Base-by-base conservation (phyloP, 306 rosid species). In the Sechiopsis laciniata region DNA sequence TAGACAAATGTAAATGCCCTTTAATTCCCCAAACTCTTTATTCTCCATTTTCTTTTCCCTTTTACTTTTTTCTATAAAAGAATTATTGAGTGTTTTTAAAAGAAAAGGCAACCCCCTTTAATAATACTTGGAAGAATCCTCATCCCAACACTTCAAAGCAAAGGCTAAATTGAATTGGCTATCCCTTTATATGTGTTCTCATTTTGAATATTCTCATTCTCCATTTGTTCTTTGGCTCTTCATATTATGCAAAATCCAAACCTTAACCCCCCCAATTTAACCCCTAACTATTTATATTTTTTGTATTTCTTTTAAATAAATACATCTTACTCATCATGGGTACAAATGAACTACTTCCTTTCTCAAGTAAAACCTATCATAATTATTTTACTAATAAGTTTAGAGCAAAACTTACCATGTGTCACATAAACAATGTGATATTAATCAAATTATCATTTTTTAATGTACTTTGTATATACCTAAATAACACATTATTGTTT, bases 111-210 rank as follows among this genome's bases (percentile, higher is more conserved):
- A 72, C 55, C 60, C 60, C 73, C 76, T 78, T 82, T 88, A 86
- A 86, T 88, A 80, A 81, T 92, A 86, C 75, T 79, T 54, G 46
- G 66, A 7, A 85, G 93, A 88, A 90, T 88, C 91, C 69, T 74
- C 84, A 79, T 83, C 83, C 83, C 17, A 59, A 76, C 84, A 65
- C 74, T 35, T 55, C 32, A 46, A 46, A 46, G 73, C 40, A 68
- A 48, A 68, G 40, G 46, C 6, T 40, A 40, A 40, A 0, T 40
- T 40, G 46, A 40, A 40, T 40, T 40, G 8, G 46, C 46, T 40
- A 16, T 45, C 72, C 6, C 55, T 45, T 45, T 66, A 2, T 45
- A 11, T 11, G 0, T 66, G 2, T 35, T 24, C 20, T 48, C 37
- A 68, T 40, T 68, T 4, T 68, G 73, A 48, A 68, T 68, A 68